Evolutionary conservation across 805 yeast species (phyloP).

Genomic region (Brettanomyces sp.): DNA sequence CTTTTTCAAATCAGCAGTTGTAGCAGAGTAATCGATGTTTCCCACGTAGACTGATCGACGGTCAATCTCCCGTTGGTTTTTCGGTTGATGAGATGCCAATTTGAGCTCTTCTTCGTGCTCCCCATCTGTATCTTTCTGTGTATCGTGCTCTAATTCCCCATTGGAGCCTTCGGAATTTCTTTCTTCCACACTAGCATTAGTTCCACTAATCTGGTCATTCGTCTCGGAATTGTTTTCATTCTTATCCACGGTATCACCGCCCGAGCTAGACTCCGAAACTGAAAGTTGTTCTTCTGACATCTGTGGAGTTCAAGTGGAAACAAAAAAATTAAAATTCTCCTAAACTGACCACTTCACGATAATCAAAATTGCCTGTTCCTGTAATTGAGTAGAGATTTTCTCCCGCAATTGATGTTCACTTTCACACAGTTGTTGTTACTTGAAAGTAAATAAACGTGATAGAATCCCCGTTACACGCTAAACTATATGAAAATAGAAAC

Average conservation of each 20-base stretch:
- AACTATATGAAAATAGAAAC: too few relatives aligned
- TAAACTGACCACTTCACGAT: too few relatives aligned
- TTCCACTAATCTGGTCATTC: too few relatives aligned
- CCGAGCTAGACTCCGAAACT: not conserved
- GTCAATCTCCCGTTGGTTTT: conserved; percentile 48
- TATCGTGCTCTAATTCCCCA: not conserved
- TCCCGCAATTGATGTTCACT: too few relatives aligned
- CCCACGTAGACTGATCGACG: conserved; percentile 74
- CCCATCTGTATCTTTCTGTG: not conserved
- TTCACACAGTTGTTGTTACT: too few relatives aligned
- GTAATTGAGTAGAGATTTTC: too few relatives aligned
- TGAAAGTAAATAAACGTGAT: too few relatives aligned
- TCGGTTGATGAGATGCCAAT: conserved; percentile 25
- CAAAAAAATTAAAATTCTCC: too few relatives aligned
- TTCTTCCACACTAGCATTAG: too few relatives aligned
- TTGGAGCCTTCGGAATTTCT: too few relatives aligned
- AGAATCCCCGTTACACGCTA: too few relatives aligned
- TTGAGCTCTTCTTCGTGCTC: not conserved
- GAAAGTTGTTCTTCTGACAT: not conserved
- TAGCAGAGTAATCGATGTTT: conserved; percentile 69
- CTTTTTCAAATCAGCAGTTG: conserved; percentile 69
- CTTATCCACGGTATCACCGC: not conserved
- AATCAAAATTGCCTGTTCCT: too few relatives aligned
- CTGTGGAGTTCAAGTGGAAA: not conserved
- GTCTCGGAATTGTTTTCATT: not conserved